These are phyloP conservation scores for Ceratocystis alfenasii DNA, from an alignment of 2,329 filamentous ascomycete genomes.

Conservation along the genomic window DNA sequence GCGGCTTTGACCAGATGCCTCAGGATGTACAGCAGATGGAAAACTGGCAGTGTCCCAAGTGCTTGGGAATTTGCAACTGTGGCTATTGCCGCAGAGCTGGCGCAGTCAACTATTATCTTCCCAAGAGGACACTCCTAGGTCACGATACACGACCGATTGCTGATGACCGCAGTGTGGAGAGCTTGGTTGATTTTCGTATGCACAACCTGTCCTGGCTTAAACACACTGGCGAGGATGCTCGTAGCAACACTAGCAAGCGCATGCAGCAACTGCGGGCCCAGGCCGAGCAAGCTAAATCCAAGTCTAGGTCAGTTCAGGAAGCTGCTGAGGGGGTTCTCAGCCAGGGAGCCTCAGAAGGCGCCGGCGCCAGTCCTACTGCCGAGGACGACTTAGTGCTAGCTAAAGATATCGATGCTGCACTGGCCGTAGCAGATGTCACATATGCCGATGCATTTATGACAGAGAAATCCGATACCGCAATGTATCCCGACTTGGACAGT, in stretches of 20 bases:
- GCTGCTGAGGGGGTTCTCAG: constrained; percentile 28
- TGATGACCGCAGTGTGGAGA: constrained; percentile 81
- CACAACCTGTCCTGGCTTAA: constrained; percentile 80
- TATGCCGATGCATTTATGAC: constrained; percentile 2
- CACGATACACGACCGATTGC: constrained; percentile 85
- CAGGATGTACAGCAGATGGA: constrained; percentile 67
- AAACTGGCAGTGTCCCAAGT: constrained; percentile 82
- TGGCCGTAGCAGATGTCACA: not conserved
- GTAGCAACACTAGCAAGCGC: constrained; percentile 44
- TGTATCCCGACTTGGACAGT: constrained; percentile 41
- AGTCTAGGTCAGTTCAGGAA: constrained; percentile 28
- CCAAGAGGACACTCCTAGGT: constrained; percentile 75
- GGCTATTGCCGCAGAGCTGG: constrained; percentile 56
- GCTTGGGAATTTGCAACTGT: constrained; percentile 76
- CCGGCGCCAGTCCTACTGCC: not conserved
- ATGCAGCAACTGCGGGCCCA: constrained; percentile 46
- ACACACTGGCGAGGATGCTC: constrained; percentile 44
- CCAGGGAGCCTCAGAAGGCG: not conserved
- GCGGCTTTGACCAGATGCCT: constrained; percentile 84
- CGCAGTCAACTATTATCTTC: constrained; percentile 67
- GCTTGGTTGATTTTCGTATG: constrained; percentile 76
- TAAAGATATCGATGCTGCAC: not conserved
- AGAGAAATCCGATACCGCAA: not conserved
- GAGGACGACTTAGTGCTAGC: constrained; percentile 1
- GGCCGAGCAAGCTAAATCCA: constrained; percentile 45